phyloP scores from a whole-genome alignment of 352 stramenopile genomes.

The Sclerospora graminicola region DNA sequence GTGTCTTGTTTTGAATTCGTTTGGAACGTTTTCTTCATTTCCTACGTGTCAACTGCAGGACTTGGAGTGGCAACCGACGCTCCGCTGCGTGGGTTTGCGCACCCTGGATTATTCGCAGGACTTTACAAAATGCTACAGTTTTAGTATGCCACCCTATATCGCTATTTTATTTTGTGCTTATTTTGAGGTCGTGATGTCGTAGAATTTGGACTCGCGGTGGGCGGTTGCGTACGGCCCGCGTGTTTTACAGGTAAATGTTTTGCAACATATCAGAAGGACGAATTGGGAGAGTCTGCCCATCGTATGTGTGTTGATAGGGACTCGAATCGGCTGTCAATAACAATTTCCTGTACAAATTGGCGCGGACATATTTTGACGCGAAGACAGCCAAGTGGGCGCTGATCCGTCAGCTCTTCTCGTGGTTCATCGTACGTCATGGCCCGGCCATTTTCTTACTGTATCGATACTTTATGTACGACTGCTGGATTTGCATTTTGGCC shows the following conservation, averaged over 20 bases:
- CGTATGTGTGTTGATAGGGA: background rate
- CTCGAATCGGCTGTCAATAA: no score
- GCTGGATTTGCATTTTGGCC: conserved; percentile 67
- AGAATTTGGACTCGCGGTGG: no score
- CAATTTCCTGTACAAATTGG: no score
- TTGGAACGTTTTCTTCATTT: background rate
- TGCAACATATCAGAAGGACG: no score
- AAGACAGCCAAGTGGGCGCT: conserved; percentile 58
- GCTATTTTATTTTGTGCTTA: background rate
- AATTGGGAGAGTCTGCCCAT: background rate
- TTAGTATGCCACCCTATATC: no score
- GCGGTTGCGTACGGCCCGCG: conserved; percentile 67
- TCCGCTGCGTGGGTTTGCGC: conserved; percentile 62
- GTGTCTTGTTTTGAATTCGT: no score
- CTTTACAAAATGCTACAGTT: conserved; percentile 68
- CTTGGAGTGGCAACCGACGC: conserved; percentile 79
- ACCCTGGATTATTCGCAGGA: conserved; percentile 60
- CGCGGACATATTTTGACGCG: no score
- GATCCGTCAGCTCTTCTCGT: conserved; percentile 59
- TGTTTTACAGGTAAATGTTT: conserved; percentile 62
- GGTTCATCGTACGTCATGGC: conserved; percentile 85
- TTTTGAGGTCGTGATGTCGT: no score
- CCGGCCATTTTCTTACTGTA: conserved; percentile 77
- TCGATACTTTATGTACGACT: conserved; percentile 75
- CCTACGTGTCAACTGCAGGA: conserved; percentile 24